Evolutionary conservation across 2,329 filamentous ascomycete genomes (phyloP).

Genomic region (Colletotrichum gloeosporioides): DNA sequence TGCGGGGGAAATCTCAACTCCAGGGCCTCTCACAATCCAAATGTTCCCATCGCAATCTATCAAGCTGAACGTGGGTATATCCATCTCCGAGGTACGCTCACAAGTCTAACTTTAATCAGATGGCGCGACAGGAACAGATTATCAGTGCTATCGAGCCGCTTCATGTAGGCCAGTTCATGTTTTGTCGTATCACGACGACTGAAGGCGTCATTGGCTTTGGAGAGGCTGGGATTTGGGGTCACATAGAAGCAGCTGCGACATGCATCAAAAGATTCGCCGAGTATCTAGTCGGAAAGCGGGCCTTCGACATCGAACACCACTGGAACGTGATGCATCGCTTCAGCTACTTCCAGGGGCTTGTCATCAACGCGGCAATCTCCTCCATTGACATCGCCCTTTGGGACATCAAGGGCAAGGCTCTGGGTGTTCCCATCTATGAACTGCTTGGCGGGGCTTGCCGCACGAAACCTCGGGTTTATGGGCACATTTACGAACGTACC

Average conservation of each 20-base stretch:
- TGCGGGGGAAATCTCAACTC: not conserved
- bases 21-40: not conserved
- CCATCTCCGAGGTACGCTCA: not conserved
- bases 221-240: not conserved
- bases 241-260: not conserved
- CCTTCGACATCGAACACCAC: slow-evolving; percentile 18
- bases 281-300: not conserved
- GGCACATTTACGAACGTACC: not conserved
- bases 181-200: not conserved
- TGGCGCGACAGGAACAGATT: not conserved
- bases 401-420: not conserved
- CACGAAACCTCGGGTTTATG: not conserved
- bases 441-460: not conserved
- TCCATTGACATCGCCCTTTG: slow-evolving; percentile 20
- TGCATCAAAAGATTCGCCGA: not conserved
- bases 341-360: slow-evolving; percentile 20
- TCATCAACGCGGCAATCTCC: slow-evolving; percentile 20
- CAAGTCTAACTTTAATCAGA: not conserved
- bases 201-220: not conserved
- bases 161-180: not conserved
- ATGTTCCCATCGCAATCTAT: not conserved
- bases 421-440: not conserved
- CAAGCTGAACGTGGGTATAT: not conserved
- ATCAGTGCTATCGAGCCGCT: not conserved
- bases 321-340: slow-evolving; percentile 24